A percentile compares a stretch with the other conserved stretches of the same genome.
These are phyloP conservation scores for Comarum palustre DNA, from an alignment of 306 rosid genomes.

Conservation along the genomic window DNA sequence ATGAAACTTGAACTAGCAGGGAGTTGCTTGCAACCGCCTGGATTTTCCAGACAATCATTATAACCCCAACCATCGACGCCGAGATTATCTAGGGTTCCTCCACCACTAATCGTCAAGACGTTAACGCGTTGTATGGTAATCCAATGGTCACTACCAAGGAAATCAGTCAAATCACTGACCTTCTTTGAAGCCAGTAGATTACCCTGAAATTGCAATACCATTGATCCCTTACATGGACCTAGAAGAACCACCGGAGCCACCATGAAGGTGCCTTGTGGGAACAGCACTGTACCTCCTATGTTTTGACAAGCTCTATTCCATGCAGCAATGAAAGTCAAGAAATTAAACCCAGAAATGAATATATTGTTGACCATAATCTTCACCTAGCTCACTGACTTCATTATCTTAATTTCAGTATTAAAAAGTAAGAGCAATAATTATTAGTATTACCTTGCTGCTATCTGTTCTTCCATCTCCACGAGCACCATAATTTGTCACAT, in stretches of 20 bases:
- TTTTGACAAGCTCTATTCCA: conserved; percentile 23
- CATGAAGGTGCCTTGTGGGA: conserved; percentile 18
- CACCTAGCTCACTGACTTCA: neutral
- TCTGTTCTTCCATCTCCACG: conserved; percentile 8
- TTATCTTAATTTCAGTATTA: neutral
- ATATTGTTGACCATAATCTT: neutral
- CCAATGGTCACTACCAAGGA: conserved; percentile 9
- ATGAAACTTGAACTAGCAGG: too few species aligned
- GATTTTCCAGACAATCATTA: neutral
- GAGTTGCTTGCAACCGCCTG: conserved; percentile 5
- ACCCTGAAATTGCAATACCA: conserved; percentile 1
- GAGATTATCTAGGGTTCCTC: conserved; percentile 21
- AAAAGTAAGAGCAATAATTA: neutral
- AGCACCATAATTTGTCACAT: conserved; percentile 13
- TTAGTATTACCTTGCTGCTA: conserved; percentile 19
- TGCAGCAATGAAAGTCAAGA: conserved; percentile 9
- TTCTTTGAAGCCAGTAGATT: conserved; percentile 5
- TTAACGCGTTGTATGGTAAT: conserved; percentile 5
- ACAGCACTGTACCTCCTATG: neutral
- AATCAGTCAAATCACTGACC: neutral
- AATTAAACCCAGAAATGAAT: neutral
- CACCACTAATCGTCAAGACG: conserved; percentile 6
- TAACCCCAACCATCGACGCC: conserved; percentile 10
- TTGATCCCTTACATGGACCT: conserved; percentile 26
- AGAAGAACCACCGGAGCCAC: conserved; percentile 7